Base-by-base conservation (phyloP, 192 early-diverging fungal genomes). In the Helicostylum pulchrum region DNA sequence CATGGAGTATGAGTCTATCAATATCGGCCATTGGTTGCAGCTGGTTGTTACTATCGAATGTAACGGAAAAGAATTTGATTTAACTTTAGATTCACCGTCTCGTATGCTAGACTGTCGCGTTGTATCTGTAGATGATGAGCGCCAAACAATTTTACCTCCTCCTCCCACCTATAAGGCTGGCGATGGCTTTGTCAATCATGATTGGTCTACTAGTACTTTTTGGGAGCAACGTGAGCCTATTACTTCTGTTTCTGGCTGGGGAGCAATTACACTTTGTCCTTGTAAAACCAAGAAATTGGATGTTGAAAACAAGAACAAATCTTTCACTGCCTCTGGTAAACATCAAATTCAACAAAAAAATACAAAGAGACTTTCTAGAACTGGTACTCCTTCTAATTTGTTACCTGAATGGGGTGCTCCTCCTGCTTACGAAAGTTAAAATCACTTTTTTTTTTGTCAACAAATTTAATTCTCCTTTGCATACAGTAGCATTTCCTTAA, bases 101-200 rank as follows among this genome's bases (percentile, higher is more conserved):
- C 61, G 57, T 34, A 67, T 72, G 44, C 55, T 72, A 4, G 52
- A 66, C 43, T 72, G 71, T 42, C 71, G 71, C n/a, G 14, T 72
- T 8, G 71, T 62, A 3, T 21, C 60, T 45, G 34, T 39, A n/a
- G 67, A 53, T 48, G 67, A 68, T 56, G 60, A 62, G 32, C 20
- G 44, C 1, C 53, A 65, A 48, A 68, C 60, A n/a, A 68, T 68
- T 34, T 31, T 68, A 39, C 67, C 67, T 8, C 56, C 67, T 6
- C 67, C 67, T 44, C 67, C 67, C 10, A 54, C 36, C 2, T 68
- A 68, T 39, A 26, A 57, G 9, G 7, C 43, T 0, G 43, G 14
- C 10, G 52, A 53, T 17, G 21, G 36, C 20, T 50, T 6, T 12
- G 12, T 59, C 4, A 59, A 34, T 42, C 34, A 42, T 2, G 11